These are phyloP conservation scores for Metschnikowia kofuensis DNA, from an alignment of 805 yeast genomes.

Conservation along the genomic window DNA sequence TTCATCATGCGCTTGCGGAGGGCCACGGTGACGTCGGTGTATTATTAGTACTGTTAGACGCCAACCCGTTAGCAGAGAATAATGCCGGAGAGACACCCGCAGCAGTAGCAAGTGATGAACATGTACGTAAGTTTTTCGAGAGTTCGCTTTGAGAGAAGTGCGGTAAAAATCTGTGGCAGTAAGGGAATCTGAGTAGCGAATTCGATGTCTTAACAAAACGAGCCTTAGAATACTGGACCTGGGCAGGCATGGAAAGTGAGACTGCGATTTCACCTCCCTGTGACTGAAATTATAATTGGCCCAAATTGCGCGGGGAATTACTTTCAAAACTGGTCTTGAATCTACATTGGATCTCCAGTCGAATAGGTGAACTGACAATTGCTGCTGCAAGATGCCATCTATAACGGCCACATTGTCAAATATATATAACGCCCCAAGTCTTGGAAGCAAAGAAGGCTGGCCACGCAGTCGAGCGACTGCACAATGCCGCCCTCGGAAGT, in stretches of 20 bases:
- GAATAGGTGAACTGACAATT: neutral
- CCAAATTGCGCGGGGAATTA: too few relatives aligned
- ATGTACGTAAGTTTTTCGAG: constrained; percentile 21
- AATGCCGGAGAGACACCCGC: constrained; percentile 47
- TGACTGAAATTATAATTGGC: too few relatives aligned
- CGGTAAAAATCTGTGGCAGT: neutral
- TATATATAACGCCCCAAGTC: neutral
- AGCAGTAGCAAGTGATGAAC: constrained; percentile 36
- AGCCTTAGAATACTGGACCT: too few relatives aligned
- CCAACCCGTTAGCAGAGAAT: constrained; percentile 51
- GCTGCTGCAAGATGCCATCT: neutral
- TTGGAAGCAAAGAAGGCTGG: constrained; percentile 10
- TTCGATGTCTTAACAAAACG: neutral
- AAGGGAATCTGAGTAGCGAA: neutral
- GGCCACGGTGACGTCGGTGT: constrained; percentile 80
- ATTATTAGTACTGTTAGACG: constrained; percentile 60
- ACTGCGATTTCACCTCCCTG: too few relatives aligned
- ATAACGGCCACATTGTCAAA: neutral
- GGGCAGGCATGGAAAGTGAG: too few relatives aligned
- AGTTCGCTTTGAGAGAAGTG: neutral
- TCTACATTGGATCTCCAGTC: too few relatives aligned
- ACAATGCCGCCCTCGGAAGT: constrained; percentile 16
- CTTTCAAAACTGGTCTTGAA: too few relatives aligned
- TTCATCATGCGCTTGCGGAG: constrained; percentile 89
- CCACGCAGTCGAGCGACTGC: constrained; percentile 3